Conservation (phyloP, 169 alveolate species). For the Besnoitia besnoiti region DNA sequence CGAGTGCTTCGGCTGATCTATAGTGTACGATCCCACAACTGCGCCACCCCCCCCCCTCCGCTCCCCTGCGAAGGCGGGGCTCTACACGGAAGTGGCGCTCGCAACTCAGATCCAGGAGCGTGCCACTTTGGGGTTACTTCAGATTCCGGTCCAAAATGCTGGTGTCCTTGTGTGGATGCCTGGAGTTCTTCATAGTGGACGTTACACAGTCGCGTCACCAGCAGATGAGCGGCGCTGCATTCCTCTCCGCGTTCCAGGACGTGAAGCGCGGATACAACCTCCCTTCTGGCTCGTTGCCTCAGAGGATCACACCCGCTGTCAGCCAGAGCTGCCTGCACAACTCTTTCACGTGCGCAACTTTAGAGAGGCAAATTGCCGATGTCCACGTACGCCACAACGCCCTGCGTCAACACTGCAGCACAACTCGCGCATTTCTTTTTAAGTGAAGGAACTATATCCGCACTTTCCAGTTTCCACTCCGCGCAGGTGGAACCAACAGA, state of each 20-base stretch:
- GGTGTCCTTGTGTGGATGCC: not conserved
- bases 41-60: too few species aligned
- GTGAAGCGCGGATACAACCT: constrained; percentile 9
- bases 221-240: not conserved
- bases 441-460: not conserved
- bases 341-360: not conserved
- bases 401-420: not conserved
- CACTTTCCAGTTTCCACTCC: not conserved
- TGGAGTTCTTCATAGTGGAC: not conserved
- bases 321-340: constrained; percentile 21
- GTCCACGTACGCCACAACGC: not conserved
- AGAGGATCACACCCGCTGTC: not conserved
- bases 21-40: too few species aligned
- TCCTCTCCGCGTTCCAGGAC: not conserved
- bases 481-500: not conserved
- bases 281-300: not conserved
- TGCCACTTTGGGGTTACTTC: not conserved
- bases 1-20: too few species aligned
- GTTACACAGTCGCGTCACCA: not conserved
- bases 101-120: not conserved
- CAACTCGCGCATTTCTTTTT: not conserved
- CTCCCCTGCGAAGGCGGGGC: too few species aligned
- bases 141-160: not conserved
- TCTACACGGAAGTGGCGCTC: not conserved
- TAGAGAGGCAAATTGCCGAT: not conserved